A percentile compares a stretch with the other conserved stretches of the same genome.
Evolutionary conservation across 148 eudicot species (phyloP).

Genomic region (Camellia japonica): DNA sequence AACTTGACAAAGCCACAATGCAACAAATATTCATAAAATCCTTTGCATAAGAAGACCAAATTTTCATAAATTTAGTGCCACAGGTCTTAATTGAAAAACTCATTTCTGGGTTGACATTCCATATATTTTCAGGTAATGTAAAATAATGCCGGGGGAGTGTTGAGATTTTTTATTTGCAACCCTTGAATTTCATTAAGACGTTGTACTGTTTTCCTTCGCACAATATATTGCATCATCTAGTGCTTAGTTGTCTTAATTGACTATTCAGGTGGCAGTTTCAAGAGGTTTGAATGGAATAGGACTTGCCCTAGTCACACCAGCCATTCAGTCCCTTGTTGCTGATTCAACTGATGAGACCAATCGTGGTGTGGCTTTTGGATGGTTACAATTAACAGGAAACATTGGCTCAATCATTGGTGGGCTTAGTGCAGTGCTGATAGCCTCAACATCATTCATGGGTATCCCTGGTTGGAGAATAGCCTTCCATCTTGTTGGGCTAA

Average conservation of each 20-base stretch:
- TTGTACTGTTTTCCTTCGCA: neutral
- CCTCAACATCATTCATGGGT: slow-evolving; percentile 70
- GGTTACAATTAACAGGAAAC: slow-evolving; percentile 65
- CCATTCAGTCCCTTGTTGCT: slow-evolving; percentile 79
- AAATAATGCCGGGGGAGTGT: neutral
- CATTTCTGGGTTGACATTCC: neutral
- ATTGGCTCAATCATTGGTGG: slow-evolving; percentile 86
- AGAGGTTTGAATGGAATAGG: slow-evolving; percentile 89
- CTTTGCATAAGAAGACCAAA: neutral
- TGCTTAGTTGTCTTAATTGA: slow-evolving; percentile 17
- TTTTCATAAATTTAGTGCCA: neutral
- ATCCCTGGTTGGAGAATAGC: slow-evolving; percentile 89
- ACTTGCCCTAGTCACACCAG: slow-evolving; percentile 83
- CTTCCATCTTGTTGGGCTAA: slow-evolving; percentile 67
- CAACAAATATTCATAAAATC: neutral
- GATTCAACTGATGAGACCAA: slow-evolving; percentile 87
- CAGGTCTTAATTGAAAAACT: neutral
- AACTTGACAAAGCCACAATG: no score
- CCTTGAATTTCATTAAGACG: neutral
- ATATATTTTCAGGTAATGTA: neutral
- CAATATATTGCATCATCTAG: neutral
- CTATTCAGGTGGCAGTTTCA: slow-evolving; percentile 73
- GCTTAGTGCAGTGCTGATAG: slow-evolving; percentile 54
- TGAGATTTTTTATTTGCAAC: neutral
- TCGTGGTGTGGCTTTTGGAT: slow-evolving; percentile 90